Evolutionary conservation across 371 early-diverging fungal species (phyloP).

Genomic region (Rhizomucor pusillus): DNA sequence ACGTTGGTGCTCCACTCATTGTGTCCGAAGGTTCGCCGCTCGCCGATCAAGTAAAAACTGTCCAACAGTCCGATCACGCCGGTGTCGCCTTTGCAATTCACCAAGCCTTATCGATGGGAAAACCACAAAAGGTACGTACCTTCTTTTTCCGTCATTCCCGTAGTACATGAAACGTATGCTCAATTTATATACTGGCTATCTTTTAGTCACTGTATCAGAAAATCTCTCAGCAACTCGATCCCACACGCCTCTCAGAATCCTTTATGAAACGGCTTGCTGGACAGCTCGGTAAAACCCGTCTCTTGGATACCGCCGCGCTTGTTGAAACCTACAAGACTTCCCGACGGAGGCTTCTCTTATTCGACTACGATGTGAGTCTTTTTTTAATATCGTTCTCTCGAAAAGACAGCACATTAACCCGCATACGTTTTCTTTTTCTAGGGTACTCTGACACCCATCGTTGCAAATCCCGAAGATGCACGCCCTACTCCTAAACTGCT

Average conservation of each 20-base stretch:
- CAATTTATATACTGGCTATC: too few relatives aligned
- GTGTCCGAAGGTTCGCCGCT: conserved; percentile 20
- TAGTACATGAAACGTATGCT: too few relatives aligned
- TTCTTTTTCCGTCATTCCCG: conserved; percentile 65
- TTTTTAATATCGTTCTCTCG: too few relatives aligned
- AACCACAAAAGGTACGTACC: conserved; percentile 71
- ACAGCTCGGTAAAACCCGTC: conserved; percentile 64
- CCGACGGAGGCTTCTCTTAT: conserved; percentile 63
- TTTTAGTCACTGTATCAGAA: too few relatives aligned
- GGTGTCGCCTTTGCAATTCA: neutral
- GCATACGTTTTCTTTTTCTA: conserved; percentile 9
- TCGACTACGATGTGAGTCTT: conserved; percentile 77
- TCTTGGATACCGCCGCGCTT: conserved; percentile 49
- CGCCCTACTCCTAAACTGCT: conserved; percentile 68
- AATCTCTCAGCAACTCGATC: too few relatives aligned
- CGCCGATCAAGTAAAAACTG: conserved; percentile 61
- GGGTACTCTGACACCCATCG: conserved; percentile 86
- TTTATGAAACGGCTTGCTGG: too few relatives aligned
- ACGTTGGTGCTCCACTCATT: neutral
- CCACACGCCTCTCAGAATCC: too few relatives aligned
- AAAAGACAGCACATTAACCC: too few relatives aligned
- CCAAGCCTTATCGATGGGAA: conserved; percentile 37
- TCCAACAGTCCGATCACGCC: neutral
- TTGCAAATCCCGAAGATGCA: conserved; percentile 71
- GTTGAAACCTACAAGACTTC: too few relatives aligned